Percentiles rank a stretch among this genome's conserved stretches.
phyloP scores from a whole-genome alignment of 2,329 filamentous ascomycete species.

The Massarina eburnea region DNA sequence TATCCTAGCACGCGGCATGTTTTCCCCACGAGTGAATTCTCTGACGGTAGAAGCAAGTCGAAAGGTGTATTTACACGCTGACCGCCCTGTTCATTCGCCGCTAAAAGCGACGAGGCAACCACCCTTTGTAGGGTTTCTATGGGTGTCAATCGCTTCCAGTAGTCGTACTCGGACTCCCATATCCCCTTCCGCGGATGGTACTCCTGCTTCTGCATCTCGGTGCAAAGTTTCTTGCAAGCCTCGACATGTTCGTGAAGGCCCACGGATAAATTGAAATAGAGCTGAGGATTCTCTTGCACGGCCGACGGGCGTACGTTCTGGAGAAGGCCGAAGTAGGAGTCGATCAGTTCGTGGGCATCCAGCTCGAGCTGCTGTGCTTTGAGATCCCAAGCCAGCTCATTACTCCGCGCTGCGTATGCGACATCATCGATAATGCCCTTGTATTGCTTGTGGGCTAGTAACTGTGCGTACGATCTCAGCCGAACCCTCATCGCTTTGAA shows the following conservation, averaged over 20 bases:
- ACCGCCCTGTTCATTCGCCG: neutral
- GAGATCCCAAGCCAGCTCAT: neutral
- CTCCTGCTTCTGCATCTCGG: neutral
- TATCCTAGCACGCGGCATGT: neutral
- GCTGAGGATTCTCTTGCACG: neutral
- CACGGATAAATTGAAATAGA: neutral
- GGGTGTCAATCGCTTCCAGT: neutral
- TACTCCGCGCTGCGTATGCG: no score
- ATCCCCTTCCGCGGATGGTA: neutral
- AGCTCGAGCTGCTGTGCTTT: neutral
- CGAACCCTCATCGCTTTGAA: no score
- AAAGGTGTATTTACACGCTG: neutral
- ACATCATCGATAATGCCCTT: no score
- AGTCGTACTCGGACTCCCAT: neutral
- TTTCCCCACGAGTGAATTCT: neutral
- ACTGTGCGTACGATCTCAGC: no score
- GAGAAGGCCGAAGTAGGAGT: neutral
- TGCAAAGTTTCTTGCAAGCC: neutral
- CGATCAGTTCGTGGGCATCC: neutral
- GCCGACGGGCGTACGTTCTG: neutral
- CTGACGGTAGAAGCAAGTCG: neutral
- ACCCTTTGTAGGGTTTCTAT: neutral
- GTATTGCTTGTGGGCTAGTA: no score
- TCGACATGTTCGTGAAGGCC: neutral
- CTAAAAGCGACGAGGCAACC: neutral